Conservation (phyloP, 441 rosid species). For the Rhodomyrtus psidioides region DNA sequence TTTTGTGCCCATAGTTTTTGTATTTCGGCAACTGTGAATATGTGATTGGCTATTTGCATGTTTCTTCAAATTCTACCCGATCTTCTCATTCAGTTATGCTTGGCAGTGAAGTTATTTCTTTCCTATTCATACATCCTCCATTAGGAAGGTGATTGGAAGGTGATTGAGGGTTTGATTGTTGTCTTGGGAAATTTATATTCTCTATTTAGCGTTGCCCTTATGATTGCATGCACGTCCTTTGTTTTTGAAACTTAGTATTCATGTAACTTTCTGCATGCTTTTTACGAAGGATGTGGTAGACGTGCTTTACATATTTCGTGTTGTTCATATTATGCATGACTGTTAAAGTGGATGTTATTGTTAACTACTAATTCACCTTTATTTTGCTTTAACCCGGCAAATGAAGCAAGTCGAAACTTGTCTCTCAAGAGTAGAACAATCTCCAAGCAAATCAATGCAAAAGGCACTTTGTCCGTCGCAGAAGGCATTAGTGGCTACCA, state of each 20-base stretch:
- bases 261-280: not conserved
- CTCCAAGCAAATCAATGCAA: not conserved
- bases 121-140: not conserved
- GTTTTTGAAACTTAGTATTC: not conserved
- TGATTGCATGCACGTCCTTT: not conserved
- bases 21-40: not conserved
- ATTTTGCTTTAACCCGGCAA: not conserved
- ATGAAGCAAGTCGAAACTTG: not conserved
- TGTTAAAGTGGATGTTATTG: not conserved
- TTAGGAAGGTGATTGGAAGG: not conserved
- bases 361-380: not conserved
- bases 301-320: not conserved
- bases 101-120: not conserved
- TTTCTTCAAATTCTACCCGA: not conserved
- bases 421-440: not conserved
- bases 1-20: not conserved
- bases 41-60: not conserved
- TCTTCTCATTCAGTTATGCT: not conserved
- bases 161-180: not conserved
- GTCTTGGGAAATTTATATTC: not conserved
- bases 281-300: not conserved
- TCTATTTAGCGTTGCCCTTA: not conserved
- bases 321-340: not conserved
- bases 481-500: not conserved
- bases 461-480: not conserved